phyloP scores from a whole-genome alignment of 2,329 filamentous ascomycete species.

The Apiospora marii region DNA sequence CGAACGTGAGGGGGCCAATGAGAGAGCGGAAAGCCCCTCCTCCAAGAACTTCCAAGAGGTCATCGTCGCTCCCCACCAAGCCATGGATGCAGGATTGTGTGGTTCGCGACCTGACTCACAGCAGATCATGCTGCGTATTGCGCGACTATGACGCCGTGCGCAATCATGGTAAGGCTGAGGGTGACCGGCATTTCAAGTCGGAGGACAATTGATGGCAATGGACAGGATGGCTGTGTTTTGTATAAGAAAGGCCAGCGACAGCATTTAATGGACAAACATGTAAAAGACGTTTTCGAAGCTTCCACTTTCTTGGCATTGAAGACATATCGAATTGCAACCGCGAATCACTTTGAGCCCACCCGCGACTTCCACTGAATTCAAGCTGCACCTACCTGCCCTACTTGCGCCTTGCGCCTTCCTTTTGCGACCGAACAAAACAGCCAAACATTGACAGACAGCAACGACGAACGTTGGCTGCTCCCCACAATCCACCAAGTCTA shows the following conservation, averaged over 20 bases:
- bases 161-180: neutral
- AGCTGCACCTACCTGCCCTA: neutral
- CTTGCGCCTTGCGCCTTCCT: neutral
- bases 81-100: neutral
- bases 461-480: neutral
- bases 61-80: neutral
- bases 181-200: neutral
- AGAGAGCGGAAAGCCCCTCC: neutral
- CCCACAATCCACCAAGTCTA: too few species aligned
- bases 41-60: conserved; percentile 6
- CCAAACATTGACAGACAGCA: neutral
- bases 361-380: neutral
- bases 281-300: neutral
- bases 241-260: neutral
- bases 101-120: neutral
- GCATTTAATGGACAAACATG: neutral
- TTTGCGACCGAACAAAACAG: neutral
- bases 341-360: neutral
- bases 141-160: neutral
- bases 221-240: neutral
- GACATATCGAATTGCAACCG: neutral
- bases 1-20: conserved; percentile 10
- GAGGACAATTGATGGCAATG: neutral
- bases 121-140: neutral
- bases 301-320: neutral